Conservation (phyloP, 2,329 filamentous ascomycete species). For the Aaosphaeria pasadenensis region DNA sequence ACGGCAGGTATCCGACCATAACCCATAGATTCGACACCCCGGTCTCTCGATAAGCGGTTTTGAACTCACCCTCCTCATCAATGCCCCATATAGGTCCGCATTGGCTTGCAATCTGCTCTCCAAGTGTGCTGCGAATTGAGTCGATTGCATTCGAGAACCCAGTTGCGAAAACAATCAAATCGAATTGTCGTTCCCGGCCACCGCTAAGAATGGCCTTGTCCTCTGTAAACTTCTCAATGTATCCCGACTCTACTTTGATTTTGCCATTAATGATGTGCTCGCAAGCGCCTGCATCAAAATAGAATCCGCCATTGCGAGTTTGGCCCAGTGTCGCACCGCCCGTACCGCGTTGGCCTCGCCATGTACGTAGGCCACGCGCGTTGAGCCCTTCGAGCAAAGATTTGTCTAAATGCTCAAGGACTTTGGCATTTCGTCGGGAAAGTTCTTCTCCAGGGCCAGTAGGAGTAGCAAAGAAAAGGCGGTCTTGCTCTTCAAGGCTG, state of each 20-base stretch:
- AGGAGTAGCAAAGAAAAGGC: neutral
- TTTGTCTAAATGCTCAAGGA: neutral
- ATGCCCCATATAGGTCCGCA: conserved; percentile 47
- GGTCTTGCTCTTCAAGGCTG: neutral
- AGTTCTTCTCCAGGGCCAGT: neutral
- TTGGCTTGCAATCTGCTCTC: conserved; percentile 58
- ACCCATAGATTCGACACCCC: conserved; percentile 6
- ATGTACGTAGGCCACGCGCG: conserved; percentile 4
- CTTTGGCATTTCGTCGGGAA: neutral
- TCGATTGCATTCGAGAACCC: conserved; percentile 66
- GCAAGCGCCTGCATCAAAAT: conserved; percentile 65
- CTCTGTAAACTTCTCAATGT: conserved; percentile 49
- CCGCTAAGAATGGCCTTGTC: conserved; percentile 46
- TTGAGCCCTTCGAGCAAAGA: neutral
- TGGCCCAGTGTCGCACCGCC: conserved; percentile 6
- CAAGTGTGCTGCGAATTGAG: conserved; percentile 58
- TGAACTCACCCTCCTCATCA: conserved; percentile 33
- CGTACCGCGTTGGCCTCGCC: conserved; percentile 8
- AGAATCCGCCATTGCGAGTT: conserved; percentile 56
- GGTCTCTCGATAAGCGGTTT: conserved; percentile 8
- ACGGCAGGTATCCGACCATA: neutral
- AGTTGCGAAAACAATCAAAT: conserved; percentile 55
- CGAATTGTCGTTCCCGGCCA: conserved; percentile 55
- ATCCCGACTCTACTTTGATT: conserved; percentile 55
- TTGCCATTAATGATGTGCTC: conserved; percentile 61